phyloP scores from a whole-genome alignment of 1,284 basidiomycete genomes.

The Wallemia mellicola region DNA sequence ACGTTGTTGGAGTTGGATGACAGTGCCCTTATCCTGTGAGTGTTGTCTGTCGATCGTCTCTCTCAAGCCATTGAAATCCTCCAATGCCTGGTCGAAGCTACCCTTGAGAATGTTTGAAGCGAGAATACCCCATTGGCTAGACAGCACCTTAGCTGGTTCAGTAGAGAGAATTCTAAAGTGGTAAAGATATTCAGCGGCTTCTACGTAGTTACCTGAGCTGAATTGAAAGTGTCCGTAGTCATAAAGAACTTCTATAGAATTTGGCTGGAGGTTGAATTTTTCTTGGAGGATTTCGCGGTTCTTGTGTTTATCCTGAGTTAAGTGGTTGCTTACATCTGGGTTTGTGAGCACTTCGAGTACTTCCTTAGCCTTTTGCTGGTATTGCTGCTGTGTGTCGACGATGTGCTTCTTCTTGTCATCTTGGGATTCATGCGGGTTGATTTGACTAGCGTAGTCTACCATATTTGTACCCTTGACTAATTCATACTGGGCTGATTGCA shows the following conservation, averaged over 20 bases:
- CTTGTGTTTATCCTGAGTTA: background rate
- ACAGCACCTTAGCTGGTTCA: conserved; percentile 64
- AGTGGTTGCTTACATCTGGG: too few species aligned
- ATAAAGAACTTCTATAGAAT: conserved; percentile 87
- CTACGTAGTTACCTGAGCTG: conserved; percentile 82
- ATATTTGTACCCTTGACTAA: conserved; percentile 88
- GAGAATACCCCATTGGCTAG: conserved; percentile 93
- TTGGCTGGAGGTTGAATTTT: conserved; percentile 30
- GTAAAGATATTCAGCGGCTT: conserved; percentile 89
- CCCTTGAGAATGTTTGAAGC: conserved; percentile 84
- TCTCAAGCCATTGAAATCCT: conserved; percentile 73
- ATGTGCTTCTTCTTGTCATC: conserved; percentile 3
- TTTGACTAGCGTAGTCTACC: conserved; percentile 37
- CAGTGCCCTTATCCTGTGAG: conserved; percentile 20
- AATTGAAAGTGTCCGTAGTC: conserved; percentile 97
- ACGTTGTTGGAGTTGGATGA: conserved; percentile 55
- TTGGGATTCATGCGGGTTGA: background rate
- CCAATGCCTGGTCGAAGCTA: conserved; percentile 72
- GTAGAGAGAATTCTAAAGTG: conserved; percentile 94
- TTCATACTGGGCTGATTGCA: conserved; percentile 73
- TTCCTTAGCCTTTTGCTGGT: too few species aligned
- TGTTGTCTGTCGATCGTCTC: conserved; percentile 45
- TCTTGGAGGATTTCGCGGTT: background rate
- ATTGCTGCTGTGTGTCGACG: conserved; percentile 9
- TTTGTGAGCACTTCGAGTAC: too few species aligned